Evolutionary conservation across 345 rosid species (phyloP), one percentile per base, ranked within the genome.

Genomic region (Syzygium aromaticum): DNA sequence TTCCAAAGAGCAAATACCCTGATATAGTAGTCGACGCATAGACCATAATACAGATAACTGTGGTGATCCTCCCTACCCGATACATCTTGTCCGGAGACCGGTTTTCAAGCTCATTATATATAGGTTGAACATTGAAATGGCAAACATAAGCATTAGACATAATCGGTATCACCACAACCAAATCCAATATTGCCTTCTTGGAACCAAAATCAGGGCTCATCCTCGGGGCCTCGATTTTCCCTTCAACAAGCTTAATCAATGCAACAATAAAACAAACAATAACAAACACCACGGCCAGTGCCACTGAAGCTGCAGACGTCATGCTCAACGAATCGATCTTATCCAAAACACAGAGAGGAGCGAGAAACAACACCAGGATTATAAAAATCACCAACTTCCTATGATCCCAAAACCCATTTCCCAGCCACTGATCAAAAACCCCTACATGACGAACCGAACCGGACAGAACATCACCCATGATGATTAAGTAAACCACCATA

Each of bases 221-320:
- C 92, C 96, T 93, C 0, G 98, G 99, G 86, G 95, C 87, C 40
- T 95, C 93, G 4, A 94, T 93, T 40, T 94, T 95, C 4, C 99
- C 99, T 92, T 95, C 94, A 25, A 95, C 85, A n/a, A 98, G 94
- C 94, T 98, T 96, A 63, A 98, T 91, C 25, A 92, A 85, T 0
- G 99, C 98, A 64, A 96, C 95, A 23, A 54, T 61, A 25, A 94
- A 93, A 86, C 99, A 96, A 51, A 96, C 98, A 83, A 95, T 89
- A 1, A 98, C 99, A 86, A 96, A 98, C 11, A 98, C 96, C 80
- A 98, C 92, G 0, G 98, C 99, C 25, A 96, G 95, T 64, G 95
- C 99, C 57, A 98, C 99, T 0, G 99, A 98, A 84, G 99, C 99
- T 87, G 98, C 99, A 6, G 99, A 98, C 22, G 96, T 95, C 73